phyloP scores from a whole-genome alignment of 1,139 yeast genomes.

The Candida tunisiensis region DNA sequence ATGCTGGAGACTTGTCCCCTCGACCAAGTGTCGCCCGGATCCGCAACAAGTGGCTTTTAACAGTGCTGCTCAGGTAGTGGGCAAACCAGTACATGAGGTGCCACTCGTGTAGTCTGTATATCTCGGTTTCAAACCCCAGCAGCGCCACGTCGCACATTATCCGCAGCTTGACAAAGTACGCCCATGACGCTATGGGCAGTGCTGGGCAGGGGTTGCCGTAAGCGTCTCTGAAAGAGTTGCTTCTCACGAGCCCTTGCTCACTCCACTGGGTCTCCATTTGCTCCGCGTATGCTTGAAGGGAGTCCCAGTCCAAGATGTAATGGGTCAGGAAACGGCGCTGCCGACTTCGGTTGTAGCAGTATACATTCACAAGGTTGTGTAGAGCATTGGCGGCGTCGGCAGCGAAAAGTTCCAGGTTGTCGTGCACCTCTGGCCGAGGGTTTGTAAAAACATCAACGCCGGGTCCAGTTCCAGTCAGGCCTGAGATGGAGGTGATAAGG shows the following conservation, averaged over 20 bases:
- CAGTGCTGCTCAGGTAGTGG: slow-evolving; percentile 32
- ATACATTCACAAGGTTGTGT: no score
- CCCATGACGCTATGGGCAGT: slow-evolving; percentile 48
- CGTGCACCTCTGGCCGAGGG: no score
- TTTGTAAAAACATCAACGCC: no score
- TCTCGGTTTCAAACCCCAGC: slow-evolving; percentile 60
- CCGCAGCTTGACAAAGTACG: slow-evolving; percentile 45
- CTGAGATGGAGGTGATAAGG: no score
- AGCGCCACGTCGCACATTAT: slow-evolving; percentile 59
- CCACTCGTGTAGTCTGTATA: slow-evolving; percentile 59
- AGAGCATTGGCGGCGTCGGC: no score
- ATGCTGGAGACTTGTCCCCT: slow-evolving; percentile 16
- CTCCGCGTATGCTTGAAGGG: slow-evolving; percentile 75
- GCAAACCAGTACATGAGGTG: slow-evolving; percentile 55
- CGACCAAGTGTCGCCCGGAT: slow-evolving; percentile 30
- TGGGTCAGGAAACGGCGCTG: slow-evolving; percentile 59
- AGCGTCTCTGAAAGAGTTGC: neutral
- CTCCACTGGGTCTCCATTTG: slow-evolving; percentile 88
- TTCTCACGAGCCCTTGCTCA: slow-evolving; percentile 18
- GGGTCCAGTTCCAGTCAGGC: no score
- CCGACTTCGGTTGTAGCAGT: slow-evolving; percentile 69
- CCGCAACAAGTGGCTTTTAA: slow-evolving; percentile 32
- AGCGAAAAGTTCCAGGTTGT: no score
- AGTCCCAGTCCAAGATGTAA: slow-evolving; percentile 50
- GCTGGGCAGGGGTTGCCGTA: no score